Evolutionary conservation across 257 asterid genomes (phyloP), one percentile per base, ranked within the genome.

Genomic region (Scutellaria minor): DNA sequence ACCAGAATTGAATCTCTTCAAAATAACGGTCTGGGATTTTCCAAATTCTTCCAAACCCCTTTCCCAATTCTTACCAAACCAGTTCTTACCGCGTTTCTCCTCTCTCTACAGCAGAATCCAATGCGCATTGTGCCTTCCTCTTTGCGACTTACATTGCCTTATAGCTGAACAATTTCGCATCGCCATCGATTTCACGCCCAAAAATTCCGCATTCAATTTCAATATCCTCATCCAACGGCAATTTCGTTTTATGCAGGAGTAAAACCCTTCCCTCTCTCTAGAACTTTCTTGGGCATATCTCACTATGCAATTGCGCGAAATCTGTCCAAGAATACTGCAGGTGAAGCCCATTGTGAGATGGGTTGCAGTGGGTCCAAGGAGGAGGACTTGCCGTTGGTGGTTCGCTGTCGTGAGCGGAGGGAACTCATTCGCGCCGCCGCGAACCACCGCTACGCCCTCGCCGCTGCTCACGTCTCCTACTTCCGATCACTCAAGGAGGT

Each of bases 391-490:
- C 95, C 91, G 55, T 64, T 91, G 74, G 97, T 95, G 47, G 81
- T 87, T 45, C 93, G 97, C 41, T 95, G 99, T 78, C 89, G 92
- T 7, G 90, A 90, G 87, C 68, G 99, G 70, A 79, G 85, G 22
- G 95, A 95, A 41, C 82, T 95, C 64, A 77, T 95, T 7, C 92
- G 87, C 79, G 86, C 87, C 62, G 97, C 98, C 78, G 95, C 96
- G 39, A 83, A 88, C 83, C 85, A 92, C 83, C 92, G 98, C 70
- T 95, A 85, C 81, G 93, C 96, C 5, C 87, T 95, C 47, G 93
- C 99, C n/a, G 89, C 96, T 39, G 96, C 98, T 6, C 99, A 95
- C 79, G 79, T 92, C 15, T 80, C 98, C 13, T 92, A 92, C 68
- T 95, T 95, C 73, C 87, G 79, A 22, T 92, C 96, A 0, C 88